Percentiles rank a stretch among this genome's conserved stretches.
phyloP scores from a whole-genome alignment of 495 filamentous ascomycete species.

The Penicillium robsamsonii region DNA sequence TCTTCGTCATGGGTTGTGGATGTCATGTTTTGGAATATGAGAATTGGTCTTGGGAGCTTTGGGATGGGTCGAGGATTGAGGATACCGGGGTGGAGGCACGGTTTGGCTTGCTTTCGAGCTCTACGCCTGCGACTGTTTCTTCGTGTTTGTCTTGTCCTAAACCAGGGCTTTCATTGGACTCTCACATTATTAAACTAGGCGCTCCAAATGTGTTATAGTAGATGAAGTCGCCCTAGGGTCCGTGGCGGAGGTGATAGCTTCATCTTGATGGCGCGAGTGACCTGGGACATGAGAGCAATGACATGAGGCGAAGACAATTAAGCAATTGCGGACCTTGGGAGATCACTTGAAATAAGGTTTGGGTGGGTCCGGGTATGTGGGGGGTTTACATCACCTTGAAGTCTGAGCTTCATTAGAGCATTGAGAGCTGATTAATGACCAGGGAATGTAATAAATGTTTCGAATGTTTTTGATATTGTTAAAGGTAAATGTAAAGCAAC shows the following conservation, averaged over 20 bases:
- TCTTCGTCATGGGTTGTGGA: background rate
- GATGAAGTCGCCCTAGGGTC: too few relatives aligned
- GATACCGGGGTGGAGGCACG: background rate
- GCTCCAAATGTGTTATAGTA: too few relatives aligned
- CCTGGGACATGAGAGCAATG: background rate
- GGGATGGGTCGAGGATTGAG: background rate
- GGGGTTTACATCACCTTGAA: background rate
- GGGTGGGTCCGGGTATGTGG: background rate
- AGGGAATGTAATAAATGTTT: constrained; percentile 1
- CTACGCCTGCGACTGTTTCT: background rate
- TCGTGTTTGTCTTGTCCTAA: background rate
- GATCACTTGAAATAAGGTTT: constrained; percentile 1
- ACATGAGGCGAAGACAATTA: background rate
- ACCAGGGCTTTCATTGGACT: too few relatives aligned
- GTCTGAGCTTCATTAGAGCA: background rate
- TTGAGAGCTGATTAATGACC: too few relatives aligned
- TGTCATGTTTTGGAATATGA: constrained; percentile 1
- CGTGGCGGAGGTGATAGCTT: background rate
- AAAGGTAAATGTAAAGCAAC: constrained; percentile 7
- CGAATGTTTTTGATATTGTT: constrained; percentile 17
- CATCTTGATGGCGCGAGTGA: background rate
- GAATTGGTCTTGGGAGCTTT: background rate
- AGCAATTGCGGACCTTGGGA: background rate
- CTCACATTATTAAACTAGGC: too few relatives aligned
- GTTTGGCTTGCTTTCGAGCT: background rate